phyloP scores from a whole-genome alignment of 495 filamentous ascomycete genomes.

The Hypoxylon fragiforme region DNA sequence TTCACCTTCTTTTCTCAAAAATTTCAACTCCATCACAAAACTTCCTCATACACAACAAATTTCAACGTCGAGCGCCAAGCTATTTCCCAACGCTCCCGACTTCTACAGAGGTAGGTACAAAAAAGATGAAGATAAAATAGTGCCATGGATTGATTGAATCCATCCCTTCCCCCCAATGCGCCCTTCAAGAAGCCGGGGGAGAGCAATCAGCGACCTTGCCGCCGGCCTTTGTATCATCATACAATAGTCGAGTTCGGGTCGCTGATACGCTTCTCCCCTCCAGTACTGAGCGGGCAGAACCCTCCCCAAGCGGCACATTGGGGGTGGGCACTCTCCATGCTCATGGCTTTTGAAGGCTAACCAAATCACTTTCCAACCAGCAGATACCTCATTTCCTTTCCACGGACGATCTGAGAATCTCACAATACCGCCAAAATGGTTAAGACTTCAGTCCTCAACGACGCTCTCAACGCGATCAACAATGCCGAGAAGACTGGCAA shows the following conservation, averaged over 20 bases:
- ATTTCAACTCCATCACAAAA: constrained; percentile 1
- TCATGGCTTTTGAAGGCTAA: constrained; percentile 86
- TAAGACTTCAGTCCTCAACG: constrained; percentile 97
- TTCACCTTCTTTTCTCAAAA: constrained; percentile 20
- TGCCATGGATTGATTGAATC: constrained; percentile 38
- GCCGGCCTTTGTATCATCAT: constrained; percentile 15
- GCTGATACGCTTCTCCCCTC: constrained; percentile 74
- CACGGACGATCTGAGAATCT: constrained; percentile 79
- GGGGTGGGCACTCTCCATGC: constrained; percentile 91
- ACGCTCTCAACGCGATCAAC: constrained; percentile 99
- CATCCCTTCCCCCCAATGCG: constrained; percentile 33
- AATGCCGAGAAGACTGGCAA: constrained; percentile 99
- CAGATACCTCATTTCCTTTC: constrained; percentile 77
- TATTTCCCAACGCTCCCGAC: constrained; percentile 25
- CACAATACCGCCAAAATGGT: constrained; percentile 80
- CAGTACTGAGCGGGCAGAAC: constrained; percentile 89
- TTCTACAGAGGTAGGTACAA: constrained; percentile 49
- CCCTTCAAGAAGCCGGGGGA: constrained; percentile 54
- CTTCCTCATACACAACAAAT: constrained; percentile 10
- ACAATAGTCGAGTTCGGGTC: constrained; percentile 22
- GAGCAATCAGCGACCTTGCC: constrained; percentile 48
- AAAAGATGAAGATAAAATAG: too few relatives aligned
- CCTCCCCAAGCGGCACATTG: constrained; percentile 57
- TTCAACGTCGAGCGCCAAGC: constrained; percentile 14
- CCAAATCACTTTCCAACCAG: constrained; percentile 37